Evolutionary conservation across 2,329 filamentous ascomycete genomes (phyloP).

Genomic region (Aspergillus intermedius): DNA sequence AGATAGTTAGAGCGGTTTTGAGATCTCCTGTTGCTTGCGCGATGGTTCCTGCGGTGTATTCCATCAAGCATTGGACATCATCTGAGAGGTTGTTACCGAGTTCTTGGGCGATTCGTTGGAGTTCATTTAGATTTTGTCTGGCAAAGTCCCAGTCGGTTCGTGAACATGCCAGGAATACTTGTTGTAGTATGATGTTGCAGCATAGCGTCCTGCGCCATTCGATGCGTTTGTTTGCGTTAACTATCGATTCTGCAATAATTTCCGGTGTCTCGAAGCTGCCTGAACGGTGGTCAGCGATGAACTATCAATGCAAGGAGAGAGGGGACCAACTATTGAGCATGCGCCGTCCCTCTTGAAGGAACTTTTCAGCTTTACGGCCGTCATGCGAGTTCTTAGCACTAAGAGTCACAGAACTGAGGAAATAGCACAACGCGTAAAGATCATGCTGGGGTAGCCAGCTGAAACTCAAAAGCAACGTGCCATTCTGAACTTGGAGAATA

Average conservation of each 20-base stretch:
- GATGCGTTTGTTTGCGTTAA: conserved; percentile 52
- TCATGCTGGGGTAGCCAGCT: conserved; percentile 57
- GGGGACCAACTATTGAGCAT: conserved; percentile 39
- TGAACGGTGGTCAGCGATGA: conserved; percentile 13
- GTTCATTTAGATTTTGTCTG: conserved; percentile 49
- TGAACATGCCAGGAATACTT: conserved; percentile 62
- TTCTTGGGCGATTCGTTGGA: conserved; percentile 45
- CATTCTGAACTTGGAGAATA: conserved; percentile 37
- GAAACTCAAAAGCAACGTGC: conserved; percentile 46
- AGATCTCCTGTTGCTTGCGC: conserved; percentile 71
- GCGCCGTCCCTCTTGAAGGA: conserved; percentile 52
- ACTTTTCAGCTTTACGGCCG: conserved; percentile 49
- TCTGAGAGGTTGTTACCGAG: conserved; percentile 35
- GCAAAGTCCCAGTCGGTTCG: conserved; percentile 65
- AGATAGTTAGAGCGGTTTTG: conserved; percentile 60
- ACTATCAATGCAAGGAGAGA: conserved; percentile 4
- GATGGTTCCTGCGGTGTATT: conserved; percentile 70
- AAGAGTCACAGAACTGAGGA: conserved; percentile 52
- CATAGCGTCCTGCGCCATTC: conserved; percentile 61
- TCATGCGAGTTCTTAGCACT: conserved; percentile 51
- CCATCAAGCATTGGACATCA: conserved; percentile 48
- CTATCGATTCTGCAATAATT: conserved; percentile 47
- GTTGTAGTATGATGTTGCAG: conserved; percentile 64
- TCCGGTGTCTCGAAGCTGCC: conserved; percentile 34
- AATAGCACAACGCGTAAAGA: conserved; percentile 54